These are phyloP conservation scores for Theobroma cacao DNA, from an alignment of 345 rosid species.

Conservation along the genomic window DNA sequence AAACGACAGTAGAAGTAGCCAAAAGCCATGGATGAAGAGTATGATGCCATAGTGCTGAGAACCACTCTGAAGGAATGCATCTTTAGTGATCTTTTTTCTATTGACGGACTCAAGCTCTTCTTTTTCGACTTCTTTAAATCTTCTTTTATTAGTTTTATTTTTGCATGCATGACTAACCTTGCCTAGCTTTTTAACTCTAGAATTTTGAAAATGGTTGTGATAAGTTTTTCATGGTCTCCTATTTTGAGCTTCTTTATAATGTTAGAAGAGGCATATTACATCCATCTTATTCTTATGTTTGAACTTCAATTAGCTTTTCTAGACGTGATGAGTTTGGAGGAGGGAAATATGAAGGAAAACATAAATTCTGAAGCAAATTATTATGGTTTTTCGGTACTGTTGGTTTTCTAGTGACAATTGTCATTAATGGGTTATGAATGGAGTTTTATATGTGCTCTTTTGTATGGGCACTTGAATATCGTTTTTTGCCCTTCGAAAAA, in stretches of 20 bases:
- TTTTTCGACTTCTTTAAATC: no score
- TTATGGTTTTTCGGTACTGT: background rate
- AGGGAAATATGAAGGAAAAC: background rate
- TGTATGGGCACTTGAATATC: background rate
- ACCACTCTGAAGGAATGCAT: conserved; percentile 99
- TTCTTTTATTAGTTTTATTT: no score
- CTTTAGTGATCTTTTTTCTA: conserved; percentile 96
- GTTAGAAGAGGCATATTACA: background rate
- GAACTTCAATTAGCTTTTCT: background rate
- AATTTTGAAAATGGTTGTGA: no score
- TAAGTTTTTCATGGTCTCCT: background rate
- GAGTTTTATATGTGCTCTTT: background rate
- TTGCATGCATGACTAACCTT: no score
- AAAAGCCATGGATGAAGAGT: no score
- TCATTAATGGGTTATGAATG: background rate
- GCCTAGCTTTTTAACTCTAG: no score
- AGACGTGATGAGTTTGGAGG: background rate
- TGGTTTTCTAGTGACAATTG: background rate
- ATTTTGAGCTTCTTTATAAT: background rate
- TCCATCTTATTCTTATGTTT: background rate
- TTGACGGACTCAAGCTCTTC: no score
- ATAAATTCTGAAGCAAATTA: background rate
- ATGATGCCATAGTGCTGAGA: conserved; percentile 84
- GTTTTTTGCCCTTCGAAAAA: background rate
- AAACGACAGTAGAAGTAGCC: no score